These are phyloP conservation scores for Hanseniaspora gamundiae DNA, from an alignment of 1,139 yeast species.

Conservation along the genomic window DNA sequence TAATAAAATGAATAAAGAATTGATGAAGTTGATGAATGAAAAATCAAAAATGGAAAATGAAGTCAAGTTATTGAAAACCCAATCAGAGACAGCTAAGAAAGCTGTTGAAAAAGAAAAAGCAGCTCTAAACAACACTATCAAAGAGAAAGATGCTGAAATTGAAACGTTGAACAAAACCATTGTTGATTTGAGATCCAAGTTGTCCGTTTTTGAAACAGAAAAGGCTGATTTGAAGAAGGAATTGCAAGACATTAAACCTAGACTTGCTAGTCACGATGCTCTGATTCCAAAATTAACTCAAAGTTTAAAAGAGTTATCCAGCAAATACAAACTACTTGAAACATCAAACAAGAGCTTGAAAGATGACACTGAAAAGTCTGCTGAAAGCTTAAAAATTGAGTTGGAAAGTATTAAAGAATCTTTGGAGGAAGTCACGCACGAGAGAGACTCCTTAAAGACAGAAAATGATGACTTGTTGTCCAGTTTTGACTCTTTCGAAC, in stretches of 20 bases:
- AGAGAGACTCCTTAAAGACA: conserved; percentile 7
- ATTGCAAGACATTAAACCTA: conserved; percentile 18
- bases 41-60: conserved; percentile 41
- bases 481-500: conserved; percentile 1
- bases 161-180: conserved; percentile 10
- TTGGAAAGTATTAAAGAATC: conserved; percentile 7
- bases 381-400: conserved; percentile 3
- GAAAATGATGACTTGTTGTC: conserved; percentile 8
- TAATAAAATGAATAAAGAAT: conserved; percentile 79
- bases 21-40: conserved; percentile 52
- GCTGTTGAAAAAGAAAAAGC: conserved; percentile 23
- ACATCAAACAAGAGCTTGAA: conserved; percentile 13
- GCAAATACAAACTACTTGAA: conserved; percentile 20
- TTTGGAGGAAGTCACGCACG: conserved; percentile 8
- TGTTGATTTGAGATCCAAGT: conserved; percentile 7
- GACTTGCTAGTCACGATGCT: conserved; percentile 18
- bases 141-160: conserved; percentile 14
- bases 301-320: conserved; percentile 26
- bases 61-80: conserved; percentile 32
- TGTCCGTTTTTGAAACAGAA: conserved; percentile 9
- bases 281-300: conserved; percentile 27
- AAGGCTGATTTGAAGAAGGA: conserved; percentile 14
- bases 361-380: conserved; percentile 8
- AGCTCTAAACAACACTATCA: conserved; percentile 14
- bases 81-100: conserved; percentile 20